These are phyloP conservation scores for Malassezia pachydermatis DNA, from an alignment of 1,284 basidiomycete genomes.

Conservation along the genomic window DNA sequence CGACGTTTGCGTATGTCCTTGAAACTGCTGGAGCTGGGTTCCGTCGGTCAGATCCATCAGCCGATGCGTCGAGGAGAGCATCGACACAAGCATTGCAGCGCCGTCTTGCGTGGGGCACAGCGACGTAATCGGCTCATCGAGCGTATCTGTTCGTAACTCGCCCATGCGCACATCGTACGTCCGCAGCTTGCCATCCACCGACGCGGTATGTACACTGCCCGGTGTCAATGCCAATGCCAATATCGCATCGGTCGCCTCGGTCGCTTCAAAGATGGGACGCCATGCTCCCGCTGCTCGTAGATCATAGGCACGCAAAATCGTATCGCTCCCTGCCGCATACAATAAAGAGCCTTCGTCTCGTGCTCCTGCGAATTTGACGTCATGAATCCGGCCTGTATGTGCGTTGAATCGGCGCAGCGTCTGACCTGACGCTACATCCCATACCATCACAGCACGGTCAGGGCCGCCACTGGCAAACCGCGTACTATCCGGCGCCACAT, in stretches of 20 bases:
- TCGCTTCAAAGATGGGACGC: constrained; percentile 71
- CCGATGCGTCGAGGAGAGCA: constrained; percentile 71
- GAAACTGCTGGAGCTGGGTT: constrained; percentile 72
- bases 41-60: constrained; percentile 77
- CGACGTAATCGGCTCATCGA: constrained; percentile 66
- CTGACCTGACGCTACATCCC: constrained; percentile 82
- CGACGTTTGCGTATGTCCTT: constrained; percentile 62
- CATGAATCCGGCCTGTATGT: constrained; percentile 79
- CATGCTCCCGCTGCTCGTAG: constrained; percentile 54
- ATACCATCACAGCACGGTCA: constrained; percentile 80
- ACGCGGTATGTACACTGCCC: constrained; percentile 62
- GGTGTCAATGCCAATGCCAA: constrained; percentile 52
- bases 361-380: constrained; percentile 60
- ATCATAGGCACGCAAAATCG: constrained; percentile 36
- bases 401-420: constrained; percentile 72
- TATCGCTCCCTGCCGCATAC: constrained; percentile 31
- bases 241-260: constrained; percentile 80
- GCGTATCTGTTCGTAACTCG: constrained; percentile 71
- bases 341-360: constrained; percentile 25
- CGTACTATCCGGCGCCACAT: constrained; percentile 78
- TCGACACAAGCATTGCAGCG: constrained; percentile 68
- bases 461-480: constrained; percentile 87
- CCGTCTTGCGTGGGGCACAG: constrained; percentile 60
- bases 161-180: constrained; percentile 90
- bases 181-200: constrained; percentile 79